Base-by-base conservation (phyloP, 2,329 filamentous ascomycete species). In the Ustulina deusta region DNA sequence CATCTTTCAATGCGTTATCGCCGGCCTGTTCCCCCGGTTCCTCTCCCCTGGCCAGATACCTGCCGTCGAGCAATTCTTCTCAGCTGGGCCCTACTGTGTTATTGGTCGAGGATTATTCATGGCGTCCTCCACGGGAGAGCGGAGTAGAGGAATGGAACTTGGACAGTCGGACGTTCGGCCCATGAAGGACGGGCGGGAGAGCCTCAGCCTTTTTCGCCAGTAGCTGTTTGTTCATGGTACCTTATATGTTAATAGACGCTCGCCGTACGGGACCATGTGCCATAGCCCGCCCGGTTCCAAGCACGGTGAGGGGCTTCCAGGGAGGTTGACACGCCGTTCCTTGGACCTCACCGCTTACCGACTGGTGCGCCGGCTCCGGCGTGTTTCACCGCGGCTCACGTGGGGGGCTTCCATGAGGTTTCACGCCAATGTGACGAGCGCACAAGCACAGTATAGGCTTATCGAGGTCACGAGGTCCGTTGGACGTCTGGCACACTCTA, bases 401-500 rank as follows among this genome's bases (percentile, higher is more conserved):
- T 75, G 74, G 74, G 72, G 74, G 72, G 62, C 65, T 29, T 32
- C 44, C 54, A 64, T 67, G 69, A 68, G 58, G 69, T 70, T 65
- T 61, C 55, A 38, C 34, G 48, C 46, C 20, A 13, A 42, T 32
- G 54, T 59, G 44, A 38, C 42, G 40, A 55, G 54, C 36, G 44
- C 44, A 17, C 38, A 46, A 52, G 32, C 60, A 52, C 51, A 58
- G 52, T 29, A 52, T 20, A 64, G 63, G 59, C 59, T 44, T 63
- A 38, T 60, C 60, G 56, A 65, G 66, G 73, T 75, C 73, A 76
- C 74, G 74, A 73, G 74, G 70, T 65, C 71, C 63, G 71, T 71
- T 69, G 52, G 69, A 76, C 74, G 72, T 76, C 69, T 64, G 67
- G 66, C 61, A 65, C 61, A 69, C 69, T 65, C 69, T 65, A 60